A percentile compares a stretch with the other conserved stretches of the same genome.
Conservation (phyloP, 2,329 filamentous ascomycete species). For the Colletotrichum eleusines region DNA sequence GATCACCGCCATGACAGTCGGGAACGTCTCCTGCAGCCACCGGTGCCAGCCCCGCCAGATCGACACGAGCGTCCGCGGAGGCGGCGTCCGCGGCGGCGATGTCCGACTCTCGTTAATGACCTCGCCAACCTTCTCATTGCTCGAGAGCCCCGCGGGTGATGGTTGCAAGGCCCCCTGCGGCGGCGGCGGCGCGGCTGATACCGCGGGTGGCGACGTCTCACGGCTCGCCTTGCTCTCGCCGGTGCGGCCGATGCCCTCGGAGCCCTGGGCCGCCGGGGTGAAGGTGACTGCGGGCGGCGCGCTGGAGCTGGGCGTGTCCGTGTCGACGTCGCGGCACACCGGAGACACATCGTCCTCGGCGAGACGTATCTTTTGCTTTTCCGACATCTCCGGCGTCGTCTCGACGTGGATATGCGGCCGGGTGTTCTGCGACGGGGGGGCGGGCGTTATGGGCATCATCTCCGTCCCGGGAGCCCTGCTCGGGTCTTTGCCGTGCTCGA, state of each 20-base stretch:
- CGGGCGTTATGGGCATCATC: neutral
- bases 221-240: neutral
- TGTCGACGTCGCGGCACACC: neutral
- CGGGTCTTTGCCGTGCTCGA: neutral
- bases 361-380: neutral
- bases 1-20: constrained; percentile 74
- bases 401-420: constrained; percentile 19
- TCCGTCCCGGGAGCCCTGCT: neutral
- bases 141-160: neutral
- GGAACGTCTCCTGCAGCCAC: constrained; percentile 79
- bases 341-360: constrained; percentile 14
- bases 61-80: constrained; percentile 63
- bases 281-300: constrained; percentile 19
- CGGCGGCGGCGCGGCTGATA: no score
- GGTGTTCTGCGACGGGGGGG: neutral
- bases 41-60: constrained; percentile 57
- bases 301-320: neutral
- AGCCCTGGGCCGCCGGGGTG: neutral
- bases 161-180: no score
- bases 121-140: constrained; percentile 35
- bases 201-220: neutral
- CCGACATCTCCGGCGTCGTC: neutral
- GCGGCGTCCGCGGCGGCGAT: neutral
- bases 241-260: neutral
- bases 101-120: neutral